These are phyloP conservation scores for Debaryomyces sp. DNA, from an alignment of 1,139 yeast genomes.

Conservation along the genomic window DNA sequence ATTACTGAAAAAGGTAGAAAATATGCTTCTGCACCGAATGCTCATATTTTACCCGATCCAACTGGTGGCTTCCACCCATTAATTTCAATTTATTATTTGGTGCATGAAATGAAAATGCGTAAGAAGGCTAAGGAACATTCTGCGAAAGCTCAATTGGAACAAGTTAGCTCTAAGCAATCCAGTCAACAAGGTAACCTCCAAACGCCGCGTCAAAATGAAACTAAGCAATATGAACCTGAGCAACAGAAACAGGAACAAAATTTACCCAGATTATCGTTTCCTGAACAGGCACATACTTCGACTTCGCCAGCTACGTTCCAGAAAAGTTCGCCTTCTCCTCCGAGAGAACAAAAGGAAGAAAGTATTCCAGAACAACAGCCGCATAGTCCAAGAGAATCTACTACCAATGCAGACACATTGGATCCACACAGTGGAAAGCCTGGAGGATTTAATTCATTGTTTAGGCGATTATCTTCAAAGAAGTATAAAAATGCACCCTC, in stretches of 20 bases:
- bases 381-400: slow-evolving; percentile 30
- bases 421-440: slow-evolving; percentile 35
- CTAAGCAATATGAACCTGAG: background rate
- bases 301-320: slow-evolving; percentile 18
- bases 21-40: slow-evolving; percentile 43
- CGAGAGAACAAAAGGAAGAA: slow-evolving; percentile 14
- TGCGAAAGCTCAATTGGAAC: slow-evolving; percentile 29
- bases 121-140: slow-evolving; percentile 61
- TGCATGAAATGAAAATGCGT: slow-evolving; percentile 77
- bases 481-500: slow-evolving; percentile 24
- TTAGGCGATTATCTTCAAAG: slow-evolving; percentile 43
- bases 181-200: slow-evolving; percentile 5
- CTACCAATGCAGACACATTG: slow-evolving; percentile 28
- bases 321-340: slow-evolving; percentile 19
- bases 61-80: slow-evolving; percentile 89
- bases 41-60: slow-evolving; percentile 65
- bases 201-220: slow-evolving; percentile 3
- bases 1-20: slow-evolving; percentile 44
- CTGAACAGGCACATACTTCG: slow-evolving; percentile 73
- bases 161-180: slow-evolving; percentile 7
- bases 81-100: slow-evolving; percentile 82
- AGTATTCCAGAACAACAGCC: slow-evolving; percentile 34
- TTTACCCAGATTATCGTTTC: slow-evolving; percentile 46
- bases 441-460: slow-evolving; percentile 39
- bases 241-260: slow-evolving; percentile 11